Conservation (phyloP, 2,329 filamentous ascomycete genomes). For the Pseudogymnoascus sp. region DNA sequence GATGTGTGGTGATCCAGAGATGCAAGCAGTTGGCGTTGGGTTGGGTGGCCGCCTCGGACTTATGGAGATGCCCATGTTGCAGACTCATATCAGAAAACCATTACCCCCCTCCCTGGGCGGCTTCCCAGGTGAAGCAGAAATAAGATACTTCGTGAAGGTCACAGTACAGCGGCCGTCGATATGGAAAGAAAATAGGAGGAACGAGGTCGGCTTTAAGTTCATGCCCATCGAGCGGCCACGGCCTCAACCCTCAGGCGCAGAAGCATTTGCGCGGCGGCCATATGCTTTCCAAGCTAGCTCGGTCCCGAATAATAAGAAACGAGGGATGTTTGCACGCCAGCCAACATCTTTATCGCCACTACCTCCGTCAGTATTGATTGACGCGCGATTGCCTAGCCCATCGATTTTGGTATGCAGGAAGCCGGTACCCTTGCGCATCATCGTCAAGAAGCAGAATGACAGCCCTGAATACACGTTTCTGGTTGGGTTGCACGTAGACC, state of each 20-base stretch:
- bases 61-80: slow-evolving; percentile 53
- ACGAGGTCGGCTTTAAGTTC: slow-evolving; percentile 66
- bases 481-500: slow-evolving; percentile 69
- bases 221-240: slow-evolving; percentile 87
- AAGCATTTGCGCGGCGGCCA: slow-evolving; percentile 74
- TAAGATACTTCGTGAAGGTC: slow-evolving; percentile 92
- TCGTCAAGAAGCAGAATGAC: slow-evolving; percentile 67
- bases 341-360: slow-evolving; percentile 30
- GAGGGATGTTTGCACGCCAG: slow-evolving; percentile 25
- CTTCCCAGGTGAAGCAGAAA: slow-evolving; percentile 79
- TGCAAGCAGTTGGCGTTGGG: slow-evolving; percentile 44
- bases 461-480: slow-evolving; percentile 65
- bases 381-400: slow-evolving; percentile 75
- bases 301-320: slow-evolving; percentile 24
- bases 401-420: slow-evolving; percentile 84
- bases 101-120: slow-evolving; percentile 84
- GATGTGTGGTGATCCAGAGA: slow-evolving; percentile 43
- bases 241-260: slow-evolving; percentile 56
- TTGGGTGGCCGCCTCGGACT: slow-evolving; percentile 50
- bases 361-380: slow-evolving; percentile 65
- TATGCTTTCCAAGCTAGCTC: slow-evolving; percentile 43
- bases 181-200: slow-evolving; percentile 82
- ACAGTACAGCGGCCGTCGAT: slow-evolving; percentile 83
- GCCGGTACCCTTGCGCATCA: slow-evolving; percentile 68
- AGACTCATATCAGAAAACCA: slow-evolving; percentile 71